A percentile compares a stretch with the other conserved stretches of the same genome.
phyloP scores from a whole-genome alignment of 1,284 basidiomycete species.

The Boletus mariae region DNA sequence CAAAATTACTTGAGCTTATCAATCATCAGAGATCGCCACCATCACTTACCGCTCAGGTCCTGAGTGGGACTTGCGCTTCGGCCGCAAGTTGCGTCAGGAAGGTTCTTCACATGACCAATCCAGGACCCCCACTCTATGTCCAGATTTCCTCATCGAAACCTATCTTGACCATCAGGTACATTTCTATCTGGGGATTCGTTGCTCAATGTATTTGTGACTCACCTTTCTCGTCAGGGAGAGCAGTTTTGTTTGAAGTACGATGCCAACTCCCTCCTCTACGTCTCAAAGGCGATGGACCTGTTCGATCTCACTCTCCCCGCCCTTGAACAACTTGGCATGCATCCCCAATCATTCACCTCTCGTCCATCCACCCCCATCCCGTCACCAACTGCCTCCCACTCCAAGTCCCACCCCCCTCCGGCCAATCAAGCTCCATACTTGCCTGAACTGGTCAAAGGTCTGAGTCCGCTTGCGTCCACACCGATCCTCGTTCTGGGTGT shows the following conservation, averaged over 20 bases:
- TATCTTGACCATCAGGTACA: constrained; percentile 93
- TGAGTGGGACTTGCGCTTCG: constrained; percentile 98
- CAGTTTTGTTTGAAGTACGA: constrained; percentile 99
- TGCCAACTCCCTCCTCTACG: constrained; percentile 97
- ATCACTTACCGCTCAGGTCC: constrained; percentile 99
- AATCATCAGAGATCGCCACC: constrained; percentile 84
- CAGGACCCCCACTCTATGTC: constrained; percentile 77
- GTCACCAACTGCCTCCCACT: constrained; percentile 47
- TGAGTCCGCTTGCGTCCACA: constrained; percentile 72
- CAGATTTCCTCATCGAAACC: constrained; percentile 98
- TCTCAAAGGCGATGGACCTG: constrained; percentile 98
- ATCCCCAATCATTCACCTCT: constrained; percentile 29
- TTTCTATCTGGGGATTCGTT: too few species aligned
- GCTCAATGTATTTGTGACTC: not conserved
- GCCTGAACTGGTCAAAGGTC: constrained; percentile 77
- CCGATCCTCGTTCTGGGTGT: constrained; percentile 91
- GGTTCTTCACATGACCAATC: constrained; percentile 19
- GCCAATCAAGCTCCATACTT: constrained; percentile 73
- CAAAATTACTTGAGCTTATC: constrained; percentile 1
- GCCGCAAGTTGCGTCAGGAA: constrained; percentile 59
- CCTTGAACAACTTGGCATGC: constrained; percentile 63
- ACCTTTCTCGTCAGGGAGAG: constrained; percentile 54
- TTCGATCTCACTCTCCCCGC: constrained; percentile 92
- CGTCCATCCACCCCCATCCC: constrained; percentile 23
- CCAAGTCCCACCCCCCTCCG: constrained; percentile 69